Conservation (phyloP, 1,139 yeast genomes). For the Kodamaea sp. region DNA sequence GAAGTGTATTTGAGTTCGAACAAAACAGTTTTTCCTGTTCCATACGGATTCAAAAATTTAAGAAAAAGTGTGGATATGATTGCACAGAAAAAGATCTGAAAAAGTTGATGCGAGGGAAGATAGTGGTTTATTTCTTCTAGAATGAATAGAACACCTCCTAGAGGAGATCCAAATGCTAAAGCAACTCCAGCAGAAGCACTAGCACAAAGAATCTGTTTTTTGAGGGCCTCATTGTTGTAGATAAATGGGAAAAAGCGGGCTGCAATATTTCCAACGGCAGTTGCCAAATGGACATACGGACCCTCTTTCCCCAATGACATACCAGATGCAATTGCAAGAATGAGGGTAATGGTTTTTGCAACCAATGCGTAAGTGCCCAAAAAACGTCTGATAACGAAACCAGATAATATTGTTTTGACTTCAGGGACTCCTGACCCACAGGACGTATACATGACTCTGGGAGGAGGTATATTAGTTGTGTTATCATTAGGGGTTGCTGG, state of each 20-base stretch:
- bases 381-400: slow-evolving; percentile 56
- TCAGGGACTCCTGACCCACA: slow-evolving; percentile 70
- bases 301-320: slow-evolving; percentile 71
- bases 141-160: slow-evolving; percentile 68
- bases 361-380: slow-evolving; percentile 57
- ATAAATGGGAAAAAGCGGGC: slow-evolving; percentile 54
- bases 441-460: slow-evolving; percentile 50
- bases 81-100: slow-evolving; percentile 63
- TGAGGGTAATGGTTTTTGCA: slow-evolving; percentile 51
- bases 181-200: slow-evolving; percentile 73
- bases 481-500: neutral
- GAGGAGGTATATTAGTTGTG: neutral
- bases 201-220: slow-evolving; percentile 62
- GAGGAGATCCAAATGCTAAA: slow-evolving; percentile 68
- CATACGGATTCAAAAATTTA: slow-evolving; percentile 61
- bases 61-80: slow-evolving; percentile 57
- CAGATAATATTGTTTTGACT: slow-evolving; percentile 57
- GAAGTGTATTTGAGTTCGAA: slow-evolving; percentile 57
- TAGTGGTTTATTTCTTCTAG: slow-evolving; percentile 66
- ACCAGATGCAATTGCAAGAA: slow-evolving; percentile 67
- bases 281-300: slow-evolving; percentile 70
- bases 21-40: slow-evolving; percentile 61
- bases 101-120: slow-evolving; percentile 57
- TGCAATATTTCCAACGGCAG: slow-evolving; percentile 63
- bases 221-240: slow-evolving; percentile 51